Conservation (phyloP, 768 basidiomycete species). For the Pisolithus sp. region DNA sequence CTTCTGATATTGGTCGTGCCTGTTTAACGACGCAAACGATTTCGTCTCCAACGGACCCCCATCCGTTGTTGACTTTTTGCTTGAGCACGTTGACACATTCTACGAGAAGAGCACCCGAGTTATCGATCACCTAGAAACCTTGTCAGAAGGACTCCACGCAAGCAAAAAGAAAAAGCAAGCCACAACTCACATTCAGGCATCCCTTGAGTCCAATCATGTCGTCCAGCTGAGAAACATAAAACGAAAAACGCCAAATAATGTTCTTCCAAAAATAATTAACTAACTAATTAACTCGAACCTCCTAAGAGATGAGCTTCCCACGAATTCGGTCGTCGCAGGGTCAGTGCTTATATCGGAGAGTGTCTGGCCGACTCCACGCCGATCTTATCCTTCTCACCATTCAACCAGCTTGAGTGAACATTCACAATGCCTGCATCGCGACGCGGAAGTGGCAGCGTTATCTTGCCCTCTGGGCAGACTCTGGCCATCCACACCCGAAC, state of each 20-base stretch:
- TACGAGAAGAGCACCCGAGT: slow-evolving; percentile 88
- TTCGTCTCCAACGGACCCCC: slow-evolving; percentile 90
- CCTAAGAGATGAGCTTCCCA: slow-evolving; percentile 15
- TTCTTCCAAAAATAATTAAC: neutral
- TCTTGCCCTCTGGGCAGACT: slow-evolving; percentile 68
- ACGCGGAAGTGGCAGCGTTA: slow-evolving; percentile 71
- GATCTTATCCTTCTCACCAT: slow-evolving; percentile 7
- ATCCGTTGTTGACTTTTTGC: slow-evolving; percentile 92
- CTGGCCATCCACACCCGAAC: slow-evolving; percentile 85
- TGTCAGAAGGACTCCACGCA: neutral
- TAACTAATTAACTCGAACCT: neutral
- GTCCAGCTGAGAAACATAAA: neutral
- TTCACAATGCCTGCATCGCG: slow-evolving; percentile 57
- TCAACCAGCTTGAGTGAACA: no score
- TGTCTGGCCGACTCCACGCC: slow-evolving; percentile 11
- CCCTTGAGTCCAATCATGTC: slow-evolving; percentile 93
- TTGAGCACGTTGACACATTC: slow-evolving; percentile 97
- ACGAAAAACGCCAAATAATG: neutral
- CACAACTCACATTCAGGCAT: slow-evolving; percentile 66
- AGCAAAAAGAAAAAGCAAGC: neutral
- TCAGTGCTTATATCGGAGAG: no score
- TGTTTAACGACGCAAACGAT: slow-evolving; percentile 93
- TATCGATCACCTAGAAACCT: slow-evolving; percentile 80
- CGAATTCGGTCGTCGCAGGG: slow-evolving; percentile 4
- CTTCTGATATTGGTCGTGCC: slow-evolving; percentile 73